Conservation (phyloP, 768 basidiomycete genomes). For the Lyophyllum semitale region DNA sequence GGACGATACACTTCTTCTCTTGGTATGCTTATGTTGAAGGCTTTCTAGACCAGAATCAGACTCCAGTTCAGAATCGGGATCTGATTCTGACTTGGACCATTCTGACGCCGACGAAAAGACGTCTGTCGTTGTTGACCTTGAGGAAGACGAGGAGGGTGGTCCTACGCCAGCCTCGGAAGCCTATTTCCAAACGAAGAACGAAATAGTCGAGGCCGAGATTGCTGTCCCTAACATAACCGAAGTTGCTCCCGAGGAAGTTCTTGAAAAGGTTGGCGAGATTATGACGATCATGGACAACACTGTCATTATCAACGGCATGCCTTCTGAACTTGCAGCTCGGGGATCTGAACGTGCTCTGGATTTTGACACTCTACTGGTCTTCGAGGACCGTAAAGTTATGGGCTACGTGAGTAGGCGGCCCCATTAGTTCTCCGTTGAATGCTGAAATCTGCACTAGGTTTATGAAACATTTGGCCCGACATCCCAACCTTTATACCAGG, state of each 20-base stretch:
- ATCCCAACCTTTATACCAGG: constrained; percentile 84
- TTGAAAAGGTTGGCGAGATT: constrained; percentile 80
- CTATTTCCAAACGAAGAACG: constrained; percentile 70
- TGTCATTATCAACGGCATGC: constrained; percentile 70
- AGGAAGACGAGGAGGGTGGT: constrained; percentile 59
- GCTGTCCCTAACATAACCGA: constrained; percentile 63
- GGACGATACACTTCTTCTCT: constrained; percentile 10
- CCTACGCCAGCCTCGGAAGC: constrained; percentile 36
- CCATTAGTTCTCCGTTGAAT: not conserved
- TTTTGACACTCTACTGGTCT: constrained; percentile 88
- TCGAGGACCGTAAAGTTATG: constrained; percentile 85
- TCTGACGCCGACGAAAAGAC: constrained; percentile 16
- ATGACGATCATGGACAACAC: constrained; percentile 72
- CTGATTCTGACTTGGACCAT: constrained; percentile 34
- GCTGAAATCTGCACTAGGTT: constrained; percentile 41
- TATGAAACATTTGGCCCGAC: constrained; percentile 97
- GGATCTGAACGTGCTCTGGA: constrained; percentile 73
- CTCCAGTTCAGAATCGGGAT: constrained; percentile 35
- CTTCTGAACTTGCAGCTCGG: constrained; percentile 41
- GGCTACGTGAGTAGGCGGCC: constrained; percentile 74
- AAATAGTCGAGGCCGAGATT: constrained; percentile 60
- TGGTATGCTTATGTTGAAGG: not conserved
- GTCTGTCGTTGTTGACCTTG: constrained; percentile 36
- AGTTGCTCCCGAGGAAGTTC: constrained; percentile 60
- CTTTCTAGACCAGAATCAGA: constrained; percentile 15